A percentile compares a stretch with the other conserved stretches of the same genome.
These are phyloP conservation scores for Fraxinus sp. DNA, from an alignment of 305 asterid genomes.

Conservation along the genomic window DNA sequence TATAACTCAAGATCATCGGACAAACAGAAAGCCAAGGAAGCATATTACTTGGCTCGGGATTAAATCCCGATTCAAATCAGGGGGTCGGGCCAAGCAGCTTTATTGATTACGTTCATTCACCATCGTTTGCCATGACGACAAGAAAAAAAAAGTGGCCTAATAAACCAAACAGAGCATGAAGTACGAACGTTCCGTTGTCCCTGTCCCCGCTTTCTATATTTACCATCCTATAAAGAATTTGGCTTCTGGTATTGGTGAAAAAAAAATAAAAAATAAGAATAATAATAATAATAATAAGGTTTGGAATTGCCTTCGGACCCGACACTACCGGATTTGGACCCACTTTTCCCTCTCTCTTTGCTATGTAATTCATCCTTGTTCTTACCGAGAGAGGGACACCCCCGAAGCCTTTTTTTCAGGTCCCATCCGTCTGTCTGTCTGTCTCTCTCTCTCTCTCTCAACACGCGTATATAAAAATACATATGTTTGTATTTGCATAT, in stretches of 20 bases:
- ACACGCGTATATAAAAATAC: conserved; percentile 9
- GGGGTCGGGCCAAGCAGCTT: too few species aligned
- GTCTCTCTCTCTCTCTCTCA: not conserved
- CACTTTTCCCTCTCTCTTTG: conserved; percentile 33
- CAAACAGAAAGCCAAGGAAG: not conserved
- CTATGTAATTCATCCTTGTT: not conserved
- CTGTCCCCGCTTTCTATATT: not conserved
- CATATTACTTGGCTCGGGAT: too few species aligned
- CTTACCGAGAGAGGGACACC: not conserved
- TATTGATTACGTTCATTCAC: not conserved
- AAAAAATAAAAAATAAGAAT: too few species aligned
- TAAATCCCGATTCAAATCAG: too few species aligned
- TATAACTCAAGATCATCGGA: not conserved
- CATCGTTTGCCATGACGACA: not conserved
- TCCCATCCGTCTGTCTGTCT: not conserved
- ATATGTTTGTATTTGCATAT: conserved; percentile 6
- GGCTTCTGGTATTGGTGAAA: conserved; percentile 13
- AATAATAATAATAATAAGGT: conserved; percentile 7
- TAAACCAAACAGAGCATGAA: not conserved
- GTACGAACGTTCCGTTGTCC: conserved; percentile 19
- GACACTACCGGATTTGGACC: conserved; percentile 37
- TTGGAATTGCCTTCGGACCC: conserved; percentile 39
- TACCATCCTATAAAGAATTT: conserved; percentile 8
- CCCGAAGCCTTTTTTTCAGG: conserved; percentile 29
- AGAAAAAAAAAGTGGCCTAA: not conserved